Percentiles rank a stretch among this genome's conserved stretches.
These are phyloP conservation scores for Ganoderma sp. DNA, from an alignment of 1,284 basidiomycete species.

Conservation along the genomic window DNA sequence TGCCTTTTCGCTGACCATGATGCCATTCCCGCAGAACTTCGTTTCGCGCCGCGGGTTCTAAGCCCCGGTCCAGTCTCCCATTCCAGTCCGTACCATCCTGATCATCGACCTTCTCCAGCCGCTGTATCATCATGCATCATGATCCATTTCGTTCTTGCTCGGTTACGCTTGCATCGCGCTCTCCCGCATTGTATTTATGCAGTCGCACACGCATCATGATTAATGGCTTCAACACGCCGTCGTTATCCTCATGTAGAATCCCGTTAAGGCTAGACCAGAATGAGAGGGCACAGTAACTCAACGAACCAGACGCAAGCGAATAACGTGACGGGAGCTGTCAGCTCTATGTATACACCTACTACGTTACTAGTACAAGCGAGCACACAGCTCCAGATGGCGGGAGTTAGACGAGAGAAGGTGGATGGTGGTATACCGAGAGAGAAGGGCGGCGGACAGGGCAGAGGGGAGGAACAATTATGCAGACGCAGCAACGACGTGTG, in stretches of 20 bases:
- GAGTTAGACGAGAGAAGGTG: neutral
- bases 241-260: neutral
- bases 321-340: neutral
- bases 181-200: neutral
- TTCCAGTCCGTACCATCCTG: constrained; percentile 4
- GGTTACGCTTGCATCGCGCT: neutral
- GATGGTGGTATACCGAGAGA: neutral
- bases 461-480: constrained; percentile 2
- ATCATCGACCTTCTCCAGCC: neutral
- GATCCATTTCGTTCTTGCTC: neutral
- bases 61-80: constrained; percentile 21
- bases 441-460: neutral
- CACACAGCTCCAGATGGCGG: neutral
- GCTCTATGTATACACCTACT: constrained; percentile 23
- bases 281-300: neutral
- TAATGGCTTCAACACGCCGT: constrained; percentile 5
- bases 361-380: constrained; percentile 18
- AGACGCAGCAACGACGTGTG: constrained; percentile 7
- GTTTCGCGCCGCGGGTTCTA: constrained; percentile 60
- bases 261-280: neutral
- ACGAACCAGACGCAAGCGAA: too few species aligned
- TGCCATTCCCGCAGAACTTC: constrained; percentile 50
- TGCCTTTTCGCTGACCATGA: constrained; percentile 1
- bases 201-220: neutral
- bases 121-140: constrained; percentile 20